Base-by-base conservation (phyloP, 1,284 basidiomycete species). In the Rhodotorula sp. region DNA sequence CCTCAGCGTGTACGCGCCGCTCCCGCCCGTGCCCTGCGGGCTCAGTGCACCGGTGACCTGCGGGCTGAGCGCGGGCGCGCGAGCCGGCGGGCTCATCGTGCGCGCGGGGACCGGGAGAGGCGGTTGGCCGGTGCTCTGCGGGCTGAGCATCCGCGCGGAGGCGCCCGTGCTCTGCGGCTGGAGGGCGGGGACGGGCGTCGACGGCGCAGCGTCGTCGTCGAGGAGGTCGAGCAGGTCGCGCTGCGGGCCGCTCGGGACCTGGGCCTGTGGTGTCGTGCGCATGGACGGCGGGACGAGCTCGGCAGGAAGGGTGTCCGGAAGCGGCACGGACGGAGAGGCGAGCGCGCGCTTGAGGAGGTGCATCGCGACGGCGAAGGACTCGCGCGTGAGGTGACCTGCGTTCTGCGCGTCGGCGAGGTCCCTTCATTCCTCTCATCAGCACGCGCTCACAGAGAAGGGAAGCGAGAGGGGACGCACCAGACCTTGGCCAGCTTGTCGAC, bases 301-400 rank as follows among this genome's bases (percentile, higher is more conserved):
- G 36, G 81, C 80, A 1, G 94, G 93, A 27, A 99, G 85, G 36
- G 84, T 82, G 0, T 84, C 73, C 0, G 97, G 97, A 36, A 96
- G 82, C 2, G 91, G 89, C 73, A 48, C 32, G 7, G 60, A 6
- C 9, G 70, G 70, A 29, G 65, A 44, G 25, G 66, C 34, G 3
- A 98, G 84, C 81, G 90, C 94, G 77, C 87, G 87, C 81, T 94
- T 92, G 80, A 99, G 98, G 60, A 99, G 86, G 82, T 96, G 88
- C 89, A 97, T 90, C 6, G 95, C 97, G 55, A 99, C 90, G 5
- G 97, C 96, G 81, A 99, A 99, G 39, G 95, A 93, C 71, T 98
- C 96, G 65, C 89, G 87, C 34, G 90, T 93, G 54, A 99, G 86
- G 61, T 86, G 87, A 9, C 97, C 97, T 75, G 94, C 90, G 75